Conservation (phyloP, 352 stramenopile genomes). For the Pythium phragmiticola region DNA sequence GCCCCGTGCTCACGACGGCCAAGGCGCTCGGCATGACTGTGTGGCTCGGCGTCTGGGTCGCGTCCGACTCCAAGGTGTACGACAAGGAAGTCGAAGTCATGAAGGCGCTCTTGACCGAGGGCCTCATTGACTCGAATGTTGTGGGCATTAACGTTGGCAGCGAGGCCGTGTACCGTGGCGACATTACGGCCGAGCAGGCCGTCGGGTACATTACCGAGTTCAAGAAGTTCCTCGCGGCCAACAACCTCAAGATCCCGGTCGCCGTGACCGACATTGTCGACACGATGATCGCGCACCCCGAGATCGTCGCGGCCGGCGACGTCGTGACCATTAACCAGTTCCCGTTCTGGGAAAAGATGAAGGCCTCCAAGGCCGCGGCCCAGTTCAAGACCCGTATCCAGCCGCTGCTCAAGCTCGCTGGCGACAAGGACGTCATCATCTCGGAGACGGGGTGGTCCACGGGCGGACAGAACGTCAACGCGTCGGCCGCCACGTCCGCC, state of each 20-base stretch:
- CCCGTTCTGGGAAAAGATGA: conserved; percentile 79
- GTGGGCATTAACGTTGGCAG: conserved; percentile 85
- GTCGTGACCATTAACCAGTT: conserved; percentile 87
- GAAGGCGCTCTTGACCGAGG: conserved; percentile 56
- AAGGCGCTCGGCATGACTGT: conserved; percentile 72
- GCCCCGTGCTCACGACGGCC: conserved; percentile 60
- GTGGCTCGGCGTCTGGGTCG: conserved; percentile 84
- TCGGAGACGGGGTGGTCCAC: conserved; percentile 82
- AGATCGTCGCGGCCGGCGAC: conserved; percentile 70
- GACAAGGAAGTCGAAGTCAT: conserved; percentile 61
- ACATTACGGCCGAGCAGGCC: conserved; percentile 68
- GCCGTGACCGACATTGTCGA: conserved; percentile 85
- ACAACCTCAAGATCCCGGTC: conserved; percentile 56
- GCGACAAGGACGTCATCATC: conserved; percentile 76
- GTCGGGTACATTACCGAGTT: conserved; percentile 76
- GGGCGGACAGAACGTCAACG: conserved; percentile 57
- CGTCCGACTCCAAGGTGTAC: conserved; percentile 59
- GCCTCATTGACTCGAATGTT: conserved; percentile 74
- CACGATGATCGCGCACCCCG: conserved; percentile 70
- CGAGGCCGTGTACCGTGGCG: conserved; percentile 75
- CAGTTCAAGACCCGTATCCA: conserved; percentile 80
- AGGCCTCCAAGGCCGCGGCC: conserved; percentile 45
- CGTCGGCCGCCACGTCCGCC: conserved; percentile 51
- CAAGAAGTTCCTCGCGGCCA: conserved; percentile 61
- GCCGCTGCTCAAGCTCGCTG: conserved; percentile 59